Evolutionary conservation across 2,329 filamentous ascomycete species (phyloP), one percentile per base, ranked within the genome.

Genomic region (Phialocephala sp.): DNA sequence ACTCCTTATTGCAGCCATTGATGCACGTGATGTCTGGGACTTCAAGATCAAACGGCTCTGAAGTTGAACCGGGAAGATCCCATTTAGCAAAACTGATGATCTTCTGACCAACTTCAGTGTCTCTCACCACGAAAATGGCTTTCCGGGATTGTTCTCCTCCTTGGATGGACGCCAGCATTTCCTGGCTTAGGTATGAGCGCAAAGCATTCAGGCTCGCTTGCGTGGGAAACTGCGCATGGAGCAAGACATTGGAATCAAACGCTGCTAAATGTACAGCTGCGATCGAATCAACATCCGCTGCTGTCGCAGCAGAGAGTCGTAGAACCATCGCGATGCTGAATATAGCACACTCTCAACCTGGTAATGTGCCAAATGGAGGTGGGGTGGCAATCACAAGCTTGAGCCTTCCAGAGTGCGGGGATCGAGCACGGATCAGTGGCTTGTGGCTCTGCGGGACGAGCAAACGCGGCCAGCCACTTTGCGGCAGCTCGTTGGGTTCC

Each of bases 51-150:
- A 6, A 8, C 39, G 14, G n/a, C 11, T 56, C 62, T 3, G 15
- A 15, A 36, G 18, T 18, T 22, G 55, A 15, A n/a, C 35, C 55
- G 50, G 72, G 72, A 32, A 73, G 64, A 65, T 73, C 69, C 72
- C 72, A 75, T 63, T 73, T 74, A 24, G 72, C 73, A 62, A 75
- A 74, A 24, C 68, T 67, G 22, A 74, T 68, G 35, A 74, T 68
- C 55, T 67, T 59, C 6, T 66, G 54, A 12, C 59, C 22, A 14
- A 62, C 63, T 18, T 69, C 63, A 11, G 64, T 63, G 59, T 75
- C 73, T 62, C 66, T 69, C 8, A 71, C 69, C 4, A 75, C 63
- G 56, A 72, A 58, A 35, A 74, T 62, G 39, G 58, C 65, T 63
- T 71, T 72, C 27, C 41, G 58, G 15, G 63, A 45, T 35, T 58